Conservation (phyloP, 2,329 filamentous ascomycete genomes). For the Hymenoscyphus fructigenus region DNA sequence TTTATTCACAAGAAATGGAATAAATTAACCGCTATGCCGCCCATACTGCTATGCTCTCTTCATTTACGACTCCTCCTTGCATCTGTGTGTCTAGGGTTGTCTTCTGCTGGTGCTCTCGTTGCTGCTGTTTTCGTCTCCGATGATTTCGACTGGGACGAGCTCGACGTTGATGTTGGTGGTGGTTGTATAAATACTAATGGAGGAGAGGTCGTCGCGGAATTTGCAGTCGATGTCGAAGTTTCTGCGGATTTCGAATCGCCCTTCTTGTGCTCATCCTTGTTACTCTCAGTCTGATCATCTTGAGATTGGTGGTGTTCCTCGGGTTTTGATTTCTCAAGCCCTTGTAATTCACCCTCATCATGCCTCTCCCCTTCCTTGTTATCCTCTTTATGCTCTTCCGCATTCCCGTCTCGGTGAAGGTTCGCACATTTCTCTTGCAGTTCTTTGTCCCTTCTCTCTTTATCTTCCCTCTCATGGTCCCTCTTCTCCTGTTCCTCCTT, state of each 20-base stretch:
- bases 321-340: background rate
- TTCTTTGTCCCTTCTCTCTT: background rate
- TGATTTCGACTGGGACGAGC: background rate
- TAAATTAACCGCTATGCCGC: background rate
- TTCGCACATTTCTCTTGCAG: background rate
- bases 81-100: slow-evolving; percentile 2
- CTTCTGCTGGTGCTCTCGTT: background rate
- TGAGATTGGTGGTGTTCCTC: background rate
- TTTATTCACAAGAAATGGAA: slow-evolving; percentile 5
- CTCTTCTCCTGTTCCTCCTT: slow-evolving; percentile 18
- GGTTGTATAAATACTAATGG: background rate
- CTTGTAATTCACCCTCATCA: no score
- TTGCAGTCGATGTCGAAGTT: background rate
- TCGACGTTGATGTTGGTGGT: background rate
- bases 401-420: background rate
- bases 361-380: no score
- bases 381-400: background rate
- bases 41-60: background rate
- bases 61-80: background rate
- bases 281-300: background rate
- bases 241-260: background rate
- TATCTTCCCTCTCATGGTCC: slow-evolving; percentile 12
- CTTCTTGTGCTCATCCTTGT: background rate
- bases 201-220: background rate
- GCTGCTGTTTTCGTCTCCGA: background rate